Base-by-base conservation (phyloP, 108 stramenopile genomes). In the Craspedostauros australis region DNA sequence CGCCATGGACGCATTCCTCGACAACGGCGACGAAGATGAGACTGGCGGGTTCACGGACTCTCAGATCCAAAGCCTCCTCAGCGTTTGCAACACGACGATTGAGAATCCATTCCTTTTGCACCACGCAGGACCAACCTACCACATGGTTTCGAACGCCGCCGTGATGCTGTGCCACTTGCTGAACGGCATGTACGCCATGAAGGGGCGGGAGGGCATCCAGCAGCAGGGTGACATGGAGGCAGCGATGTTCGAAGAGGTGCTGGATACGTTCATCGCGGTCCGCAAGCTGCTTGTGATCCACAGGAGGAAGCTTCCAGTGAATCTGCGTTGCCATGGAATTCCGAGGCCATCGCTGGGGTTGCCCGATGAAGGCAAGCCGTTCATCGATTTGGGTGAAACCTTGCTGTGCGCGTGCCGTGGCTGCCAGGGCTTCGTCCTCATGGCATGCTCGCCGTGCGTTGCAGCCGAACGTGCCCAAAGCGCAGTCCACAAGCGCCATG, bases 371-470 rank as follows among this genome's bases (percentile, higher is more conserved):
- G 76, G 62, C 8, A 46, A 68, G 41, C 75, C 75, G 5, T 83
- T 91, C 29, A 77, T 91, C 39, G 83, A 91, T 39, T 47, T 91
- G 15, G 86, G 85, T 1, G 81, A 91, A 31, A 91, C 89, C 0
- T 36, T 85, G 36, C 60, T 91, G 54, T 91, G 89, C 45, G 56
- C 66, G 5, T 84, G 85, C 47, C 77, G 89, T 30, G 85, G 89
- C 4, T 91, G 89, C 63, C 89, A 91, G 56, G 89, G 89, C 11
- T 91, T 91, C 63, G 89, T 91, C 7, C 60, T 91, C 14, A 91
- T 91, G 89, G 89, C 85, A 8, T 87, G 89, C 52, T 72, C 72
- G 54, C 89, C 89, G n/a, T 86, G 85, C 64, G 85, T 91, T 8
- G 86, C 89, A 1, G 89, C 89, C 1, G 85, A 91, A 46, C 62